Base-by-base conservation (phyloP, 192 early-diverging fungal species). In the Podila epicladia region DNA sequence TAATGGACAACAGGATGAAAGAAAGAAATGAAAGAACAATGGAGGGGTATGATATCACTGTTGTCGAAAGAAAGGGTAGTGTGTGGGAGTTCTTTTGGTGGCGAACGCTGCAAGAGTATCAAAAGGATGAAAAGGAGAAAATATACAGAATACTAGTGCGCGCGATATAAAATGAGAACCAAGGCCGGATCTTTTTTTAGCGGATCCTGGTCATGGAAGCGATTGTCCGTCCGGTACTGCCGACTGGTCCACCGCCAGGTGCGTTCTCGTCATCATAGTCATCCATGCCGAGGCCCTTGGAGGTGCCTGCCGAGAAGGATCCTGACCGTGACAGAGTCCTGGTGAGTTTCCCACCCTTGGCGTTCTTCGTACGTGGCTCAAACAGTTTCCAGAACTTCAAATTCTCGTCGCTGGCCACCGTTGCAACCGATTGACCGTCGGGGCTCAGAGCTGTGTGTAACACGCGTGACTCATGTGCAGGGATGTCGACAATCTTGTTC, bases 381-480 rank as follows among this genome's bases (percentile, higher is more conserved):
- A 96, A 99, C 37, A 98, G 82, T 65, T 89, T 93, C 98, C 98
- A 99, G 83, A 99, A 98, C 73, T 97, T 94, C 60, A 99, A 82
- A 37, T 94, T 97, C 67, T 97, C 95, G 82, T 99, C 98, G 59
- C 94, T 93, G 20, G 97, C 93, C 2, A 95, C 93, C 5, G 95
- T 98, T 8, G 97, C 96, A 17, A 99, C 88, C 5, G 91, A 90
- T 72, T 98, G 93, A 7, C 95, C 95, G 75, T 98, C 96, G 8
- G 97, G 97, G 37, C 94, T 95, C 59, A 95, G 82, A 5, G 98
- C 91, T 20, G 96, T 89, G 70, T 98, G 97, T 15, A 99, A 82
- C 4, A 99, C 93, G 19, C 98, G 91, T 7, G 88, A 89, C 9
- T 94, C 92, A 72, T 98, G 97, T 0, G 93, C 97, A 8, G 92